These are phyloP conservation scores for Sclerotinia spermophila DNA, from an alignment of 2,329 filamentous ascomycete species.

Conservation along the genomic window DNA sequence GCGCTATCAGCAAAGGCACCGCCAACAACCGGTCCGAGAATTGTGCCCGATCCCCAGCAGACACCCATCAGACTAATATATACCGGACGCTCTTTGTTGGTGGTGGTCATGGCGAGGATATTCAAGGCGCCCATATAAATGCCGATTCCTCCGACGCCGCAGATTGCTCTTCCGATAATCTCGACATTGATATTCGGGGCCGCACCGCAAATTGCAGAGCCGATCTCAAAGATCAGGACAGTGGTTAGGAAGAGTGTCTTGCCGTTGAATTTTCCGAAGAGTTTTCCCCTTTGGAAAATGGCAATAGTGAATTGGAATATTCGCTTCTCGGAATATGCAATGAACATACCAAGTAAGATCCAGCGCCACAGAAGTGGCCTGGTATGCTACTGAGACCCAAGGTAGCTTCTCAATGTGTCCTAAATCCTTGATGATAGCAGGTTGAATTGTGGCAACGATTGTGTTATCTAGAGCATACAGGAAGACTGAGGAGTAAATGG, in stretches of 20 bases:
- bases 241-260: constrained; percentile 26
- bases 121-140: constrained; percentile 40
- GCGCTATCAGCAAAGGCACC: constrained; percentile 32
- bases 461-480: background rate
- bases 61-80: constrained; percentile 19
- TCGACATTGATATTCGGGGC: constrained; percentile 39
- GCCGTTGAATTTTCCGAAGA: constrained; percentile 27
- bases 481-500: background rate
- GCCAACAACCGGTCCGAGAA: constrained; percentile 28
- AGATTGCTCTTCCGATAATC: constrained; percentile 44
- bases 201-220: constrained; percentile 32
- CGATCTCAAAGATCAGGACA: constrained; percentile 28
- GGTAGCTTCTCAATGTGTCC: constrained; percentile 38
- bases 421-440: constrained; percentile 39
- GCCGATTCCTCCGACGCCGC: constrained; percentile 42
- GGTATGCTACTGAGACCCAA: constrained; percentile 40
- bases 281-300: constrained; percentile 10
- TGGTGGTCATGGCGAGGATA: constrained; percentile 15
- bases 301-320: constrained; percentile 5
- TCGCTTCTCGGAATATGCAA: background rate
- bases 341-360: constrained; percentile 37
- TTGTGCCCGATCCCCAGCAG: constrained; percentile 21
- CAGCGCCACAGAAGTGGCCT: background rate
- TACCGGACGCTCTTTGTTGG: constrained; percentile 15
- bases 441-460: constrained; percentile 41